Evolutionary conservation across 176 grass and related monocot genomes (phyloP).

Genomic region (Coix lacrymajobi): DNA sequence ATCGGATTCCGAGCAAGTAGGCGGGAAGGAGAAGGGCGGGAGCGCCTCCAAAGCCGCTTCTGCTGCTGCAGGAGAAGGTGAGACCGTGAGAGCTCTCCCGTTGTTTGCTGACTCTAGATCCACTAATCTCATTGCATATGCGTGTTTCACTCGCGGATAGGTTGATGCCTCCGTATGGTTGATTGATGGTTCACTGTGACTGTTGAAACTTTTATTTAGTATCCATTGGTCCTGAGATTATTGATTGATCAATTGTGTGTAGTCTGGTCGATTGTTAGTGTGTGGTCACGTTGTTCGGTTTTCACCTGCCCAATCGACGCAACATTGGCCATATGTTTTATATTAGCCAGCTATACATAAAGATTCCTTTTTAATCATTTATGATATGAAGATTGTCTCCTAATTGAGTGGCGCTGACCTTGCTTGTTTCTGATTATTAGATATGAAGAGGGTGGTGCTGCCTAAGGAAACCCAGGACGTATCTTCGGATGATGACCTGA

Average conservation of each 20-base stretch:
- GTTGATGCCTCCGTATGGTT: background rate
- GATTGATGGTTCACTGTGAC: background rate
- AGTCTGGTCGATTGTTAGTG: background rate
- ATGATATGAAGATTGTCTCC: background rate
- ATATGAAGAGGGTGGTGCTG: conserved; percentile 44
- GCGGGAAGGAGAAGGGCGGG: conserved; percentile 16
- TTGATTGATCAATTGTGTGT: background rate
- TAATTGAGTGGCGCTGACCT: background rate
- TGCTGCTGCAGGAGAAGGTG: conserved; percentile 32
- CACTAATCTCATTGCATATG: background rate
- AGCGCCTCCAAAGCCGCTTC: conserved; percentile 31
- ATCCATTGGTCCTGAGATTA: background rate
- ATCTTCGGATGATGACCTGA: conserved; percentile 51
- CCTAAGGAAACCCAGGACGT: conserved; percentile 22
- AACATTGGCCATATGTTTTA: background rate
- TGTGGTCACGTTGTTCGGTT: background rate
- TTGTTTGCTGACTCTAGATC: background rate
- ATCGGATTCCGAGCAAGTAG: conserved; percentile 51
- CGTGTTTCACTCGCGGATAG: background rate
- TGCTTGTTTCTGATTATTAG: background rate
- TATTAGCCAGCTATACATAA: background rate
- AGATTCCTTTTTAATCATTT: background rate
- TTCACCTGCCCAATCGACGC: background rate
- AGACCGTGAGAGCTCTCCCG: conserved; percentile 11
- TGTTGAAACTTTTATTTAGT: background rate